Evolutionary conservation across 2,329 filamentous ascomycete species (phyloP).

Genomic region (Aspergillus fijiensis): DNA sequence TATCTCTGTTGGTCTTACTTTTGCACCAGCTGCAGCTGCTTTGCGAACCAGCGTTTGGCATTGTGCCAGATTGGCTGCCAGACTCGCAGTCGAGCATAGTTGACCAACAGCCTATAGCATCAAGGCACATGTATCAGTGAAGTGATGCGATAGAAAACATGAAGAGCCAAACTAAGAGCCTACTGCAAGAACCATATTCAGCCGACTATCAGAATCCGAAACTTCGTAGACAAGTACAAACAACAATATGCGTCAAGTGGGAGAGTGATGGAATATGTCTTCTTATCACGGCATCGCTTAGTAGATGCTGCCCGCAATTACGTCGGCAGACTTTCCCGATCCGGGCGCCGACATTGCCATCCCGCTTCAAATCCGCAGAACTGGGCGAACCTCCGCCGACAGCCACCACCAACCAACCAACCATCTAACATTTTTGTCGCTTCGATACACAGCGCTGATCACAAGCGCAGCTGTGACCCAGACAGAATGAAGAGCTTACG

Average conservation of each 20-base stretch:
- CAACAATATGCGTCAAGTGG: background rate
- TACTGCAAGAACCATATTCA: slow-evolving; percentile 7
- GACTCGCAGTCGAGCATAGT: slow-evolving; percentile 78
- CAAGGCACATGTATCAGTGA: slow-evolving; percentile 7
- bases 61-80: slow-evolving; percentile 75
- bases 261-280: slow-evolving; percentile 1
- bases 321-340: slow-evolving; percentile 27
- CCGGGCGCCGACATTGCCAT: slow-evolving; percentile 16
- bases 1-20: slow-evolving; percentile 52
- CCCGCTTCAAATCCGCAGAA: slow-evolving; percentile 14
- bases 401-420: slow-evolving; percentile 22
- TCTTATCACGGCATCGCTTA: slow-evolving; percentile 4
- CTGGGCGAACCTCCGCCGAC: slow-evolving; percentile 16
- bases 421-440: slow-evolving; percentile 22
- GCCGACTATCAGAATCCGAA: background rate
- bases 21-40: slow-evolving; percentile 73
- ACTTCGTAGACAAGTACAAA: background rate
- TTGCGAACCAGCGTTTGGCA: slow-evolving; percentile 70
- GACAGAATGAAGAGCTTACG: slow-evolving; percentile 62
- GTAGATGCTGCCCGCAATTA: slow-evolving; percentile 6
- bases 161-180: background rate
- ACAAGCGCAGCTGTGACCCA: slow-evolving; percentile 10
- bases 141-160: slow-evolving; percentile 5
- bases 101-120: slow-evolving; percentile 74
- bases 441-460: slow-evolving; percentile 6